phyloP scores from a whole-genome alignment of 2,329 filamentous ascomycete species.

The Colletotrichum agaves region DNA sequence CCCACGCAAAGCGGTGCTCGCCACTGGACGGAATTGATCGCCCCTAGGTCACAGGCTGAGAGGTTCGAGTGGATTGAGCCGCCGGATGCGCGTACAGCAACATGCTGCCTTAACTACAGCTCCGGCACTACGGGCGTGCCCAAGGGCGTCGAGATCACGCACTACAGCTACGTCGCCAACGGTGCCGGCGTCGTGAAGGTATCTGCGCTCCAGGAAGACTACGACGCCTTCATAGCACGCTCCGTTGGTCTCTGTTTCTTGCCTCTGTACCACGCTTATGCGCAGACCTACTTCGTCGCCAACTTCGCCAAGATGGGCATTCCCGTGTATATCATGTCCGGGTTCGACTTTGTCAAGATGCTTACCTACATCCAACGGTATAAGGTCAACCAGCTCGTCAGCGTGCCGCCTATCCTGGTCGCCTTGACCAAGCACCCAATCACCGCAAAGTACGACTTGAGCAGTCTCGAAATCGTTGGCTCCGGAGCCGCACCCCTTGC shows the following conservation, averaged over 20 bases:
- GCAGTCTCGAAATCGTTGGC: conserved; percentile 67
- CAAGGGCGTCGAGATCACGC: conserved; percentile 86
- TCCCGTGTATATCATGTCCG: conserved; percentile 81
- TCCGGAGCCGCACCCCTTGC: conserved; percentile 77
- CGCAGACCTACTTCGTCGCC: conserved; percentile 77
- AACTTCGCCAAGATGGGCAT: conserved; percentile 65
- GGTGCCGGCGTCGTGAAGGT: conserved; percentile 67
- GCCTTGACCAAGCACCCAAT: conserved; percentile 77
- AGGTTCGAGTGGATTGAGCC: conserved; percentile 72
- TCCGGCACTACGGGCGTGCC: conserved; percentile 83
- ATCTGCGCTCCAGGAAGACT: conserved; percentile 57
- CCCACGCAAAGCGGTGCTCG: conserved; percentile 52
- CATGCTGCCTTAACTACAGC: conserved; percentile 81
- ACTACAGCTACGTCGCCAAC: conserved; percentile 80
- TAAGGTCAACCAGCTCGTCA: conserved; percentile 72
- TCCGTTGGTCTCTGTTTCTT: conserved; percentile 71
- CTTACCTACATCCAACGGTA: conserved; percentile 74
- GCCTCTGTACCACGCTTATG: conserved; percentile 81
- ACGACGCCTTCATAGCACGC: conserved; percentile 52
- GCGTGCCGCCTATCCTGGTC: conserved; percentile 82
- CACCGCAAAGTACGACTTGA: conserved; percentile 74
- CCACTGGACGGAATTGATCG: conserved; percentile 74
- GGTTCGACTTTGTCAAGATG: conserved; percentile 80
- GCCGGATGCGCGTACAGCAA: conserved; percentile 59
- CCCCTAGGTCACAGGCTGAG: conserved; percentile 60